Evolutionary conservation across 75 land plant species (phyloP), one percentile per base, ranked within the genome.

Genomic region (Chamaecyparis obtusa): DNA sequence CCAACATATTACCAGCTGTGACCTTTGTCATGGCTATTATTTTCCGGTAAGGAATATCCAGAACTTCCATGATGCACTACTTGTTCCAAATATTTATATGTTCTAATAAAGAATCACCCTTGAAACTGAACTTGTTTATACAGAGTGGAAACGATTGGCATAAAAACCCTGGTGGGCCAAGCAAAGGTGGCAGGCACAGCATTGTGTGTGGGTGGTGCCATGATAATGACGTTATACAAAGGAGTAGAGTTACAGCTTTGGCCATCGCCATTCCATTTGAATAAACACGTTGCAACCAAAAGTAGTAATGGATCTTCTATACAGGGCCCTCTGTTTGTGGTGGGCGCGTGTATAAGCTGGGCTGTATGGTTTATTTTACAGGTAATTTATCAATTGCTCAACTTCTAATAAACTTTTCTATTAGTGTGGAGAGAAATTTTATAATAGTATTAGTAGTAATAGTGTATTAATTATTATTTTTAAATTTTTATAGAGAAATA

Each of bases 151-250:
- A 77, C 64, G 32, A 21, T 95, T 43, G 89, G 56, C 15, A 67
- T 92, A 21, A 82, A 46, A 86, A 92, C 86, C 55, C 35, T 69
- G 21, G 83, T 85, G 41, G 94, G 92, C 3, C 49, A 86, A 67
- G 95, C 95, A 11, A 95, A 92, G 90, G 64, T 92, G 19, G 10
- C 90, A 39, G 95, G 95, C 0, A 90, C 94, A 9, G 24, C 88
- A 9, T 43, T 88, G 10, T 87, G 93, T 49, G 82, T 92, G 33
- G 87, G 87, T 67, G 95, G 95, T 19, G 94, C 95, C 5, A 83
- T 89, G 19, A n/a, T 90, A 16, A 91, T 94, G 85, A 87, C 90
- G 16, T 57, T 92, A 19, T 94, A 88, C 89, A 92, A 90, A 87
- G 94, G 92, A 16, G n/a, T 49, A 56, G 17, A 77, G 14, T 71